These are phyloP conservation scores for Ustilago crameri DNA, from an alignment of 1,284 basidiomycete genomes.

Conservation along the genomic window DNA sequence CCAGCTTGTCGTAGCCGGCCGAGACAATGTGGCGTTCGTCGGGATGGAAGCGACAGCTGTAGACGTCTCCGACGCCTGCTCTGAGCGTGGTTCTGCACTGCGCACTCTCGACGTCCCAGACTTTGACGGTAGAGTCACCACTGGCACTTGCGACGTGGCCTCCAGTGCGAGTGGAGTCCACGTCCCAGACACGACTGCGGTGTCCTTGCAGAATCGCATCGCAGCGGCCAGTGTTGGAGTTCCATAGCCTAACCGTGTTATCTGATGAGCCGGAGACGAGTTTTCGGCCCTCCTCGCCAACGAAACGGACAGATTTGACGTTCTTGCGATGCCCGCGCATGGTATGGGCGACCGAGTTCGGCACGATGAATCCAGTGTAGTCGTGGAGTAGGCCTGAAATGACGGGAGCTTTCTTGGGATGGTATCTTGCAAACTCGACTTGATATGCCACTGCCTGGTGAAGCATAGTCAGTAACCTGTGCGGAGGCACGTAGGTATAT, in stretches of 20 bases:
- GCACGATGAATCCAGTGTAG: conserved; percentile 59
- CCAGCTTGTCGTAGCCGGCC: conserved; percentile 71
- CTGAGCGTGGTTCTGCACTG: conserved; percentile 45
- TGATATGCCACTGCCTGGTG: conserved; percentile 71
- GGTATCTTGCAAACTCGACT: conserved; percentile 68
- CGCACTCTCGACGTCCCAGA: conserved; percentile 68
- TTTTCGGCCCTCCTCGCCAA: conserved; percentile 67
- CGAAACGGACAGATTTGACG: conserved; percentile 70
- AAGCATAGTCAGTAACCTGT: conserved; percentile 69
- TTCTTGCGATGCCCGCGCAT: conserved; percentile 70
- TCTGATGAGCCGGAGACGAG: conserved; percentile 70
- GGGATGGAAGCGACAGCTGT: conserved; percentile 70
- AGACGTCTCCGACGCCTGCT: conserved; percentile 69
- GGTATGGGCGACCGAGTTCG: conserved; percentile 51
- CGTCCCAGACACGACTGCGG: conserved; percentile 70
- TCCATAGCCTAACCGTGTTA: conserved; percentile 62
- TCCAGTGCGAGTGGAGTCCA: conserved; percentile 63
- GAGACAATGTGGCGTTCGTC: conserved; percentile 68
- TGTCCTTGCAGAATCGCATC: conserved; percentile 68
- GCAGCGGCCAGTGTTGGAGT: conserved; percentile 57
- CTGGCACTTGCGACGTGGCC: conserved; percentile 68
- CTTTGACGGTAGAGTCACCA: conserved; percentile 70
- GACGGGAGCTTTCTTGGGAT: conserved; percentile 65
- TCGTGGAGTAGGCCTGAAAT: conserved; percentile 62
- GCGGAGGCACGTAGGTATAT: conserved; percentile 68